phyloP scores from a whole-genome alignment of 2,329 filamentous ascomycete species.

The Epichloe elymi region DNA sequence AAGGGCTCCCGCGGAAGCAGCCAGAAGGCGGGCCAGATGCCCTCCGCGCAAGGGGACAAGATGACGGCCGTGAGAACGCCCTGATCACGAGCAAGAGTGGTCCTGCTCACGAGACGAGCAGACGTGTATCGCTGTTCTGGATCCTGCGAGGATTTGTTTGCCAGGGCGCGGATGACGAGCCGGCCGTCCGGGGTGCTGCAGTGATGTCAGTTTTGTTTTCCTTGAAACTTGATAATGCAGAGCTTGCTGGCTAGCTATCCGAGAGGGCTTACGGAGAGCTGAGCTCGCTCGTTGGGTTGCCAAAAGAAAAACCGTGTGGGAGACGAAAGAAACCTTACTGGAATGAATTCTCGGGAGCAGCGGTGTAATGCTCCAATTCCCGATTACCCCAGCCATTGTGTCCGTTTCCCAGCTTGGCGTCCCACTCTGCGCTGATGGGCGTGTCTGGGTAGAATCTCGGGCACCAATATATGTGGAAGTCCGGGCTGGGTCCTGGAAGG shows the following conservation, averaged over 20 bases:
- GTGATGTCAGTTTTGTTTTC: background rate
- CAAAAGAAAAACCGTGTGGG: background rate
- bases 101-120: slow-evolving; percentile 39
- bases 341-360: slow-evolving; percentile 36
- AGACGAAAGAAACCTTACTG: slow-evolving; percentile 19
- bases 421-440: slow-evolving; percentile 37
- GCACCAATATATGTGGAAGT: slow-evolving; percentile 33
- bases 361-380: slow-evolving; percentile 44
- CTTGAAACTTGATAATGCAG: too few species aligned
- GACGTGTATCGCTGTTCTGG: slow-evolving; percentile 35
- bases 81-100: slow-evolving; percentile 34
- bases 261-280: too few species aligned
- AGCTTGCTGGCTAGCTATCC: too few species aligned
- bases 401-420: slow-evolving; percentile 39
- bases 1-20: slow-evolving; percentile 45
- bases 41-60: slow-evolving; percentile 37
- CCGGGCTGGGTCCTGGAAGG: slow-evolving; percentile 7
- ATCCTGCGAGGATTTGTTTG: slow-evolving; percentile 18
- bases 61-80: slow-evolving; percentile 40
- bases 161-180: slow-evolving; percentile 39
- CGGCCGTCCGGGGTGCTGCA: slow-evolving; percentile 31
- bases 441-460: slow-evolving; percentile 33
- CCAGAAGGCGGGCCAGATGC: slow-evolving; percentile 52
- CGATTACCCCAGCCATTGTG: slow-evolving; percentile 50
- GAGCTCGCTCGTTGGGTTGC: background rate